Evolutionary conservation across 2,329 filamentous ascomycete genomes (phyloP), one percentile per base, ranked within the genome.

Genomic region (Colletotrichum sp.): DNA sequence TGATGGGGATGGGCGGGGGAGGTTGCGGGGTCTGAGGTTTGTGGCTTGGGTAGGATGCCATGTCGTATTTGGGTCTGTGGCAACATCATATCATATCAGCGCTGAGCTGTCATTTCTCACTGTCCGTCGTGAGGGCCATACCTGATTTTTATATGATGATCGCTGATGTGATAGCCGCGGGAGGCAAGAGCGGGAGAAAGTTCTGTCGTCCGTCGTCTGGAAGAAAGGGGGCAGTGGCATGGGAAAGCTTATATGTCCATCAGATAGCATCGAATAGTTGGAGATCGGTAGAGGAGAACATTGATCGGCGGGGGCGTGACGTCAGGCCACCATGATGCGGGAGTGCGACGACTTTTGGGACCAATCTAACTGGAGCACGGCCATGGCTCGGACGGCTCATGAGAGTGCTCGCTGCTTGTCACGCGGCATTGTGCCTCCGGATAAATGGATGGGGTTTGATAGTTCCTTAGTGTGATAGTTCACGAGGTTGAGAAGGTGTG

Each of bases 1-100:
- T 72, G 59, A 78, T 76, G 67, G 76, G 77, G 39, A 78, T 78
- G 26, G 77, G 77, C 64, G 72, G 26, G 39, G 77, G 77, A 70
- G 77, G 77, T 71, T 78, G 76, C 49, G 77, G 76, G 65, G 77
- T 78, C 65, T 77, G 72, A 21, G 77, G 77, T 15, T 78, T 78
- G 67, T 78, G 77, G 30, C 70, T 76, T 10, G 70, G 74, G 34
- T 69, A 73, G 64, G 65, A 76, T 32, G 74, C 74, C 74, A 76
- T 76, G 24, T 30, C n/a, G 30, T 26, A 34, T 12, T 32, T 26
- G 26, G 57, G 28, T 70, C 36, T 32, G 13, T 49, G 52, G 13
- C 39, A 32, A n/a, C n/a, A 49, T 7, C 18, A 60, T 26, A 39
- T 36, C 59, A 36, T 9, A 44, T 74, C 32, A 74, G 72, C 67